Conservation (phyloP, 148 eudicot species). For the Hydrangea macrophylla region DNA sequence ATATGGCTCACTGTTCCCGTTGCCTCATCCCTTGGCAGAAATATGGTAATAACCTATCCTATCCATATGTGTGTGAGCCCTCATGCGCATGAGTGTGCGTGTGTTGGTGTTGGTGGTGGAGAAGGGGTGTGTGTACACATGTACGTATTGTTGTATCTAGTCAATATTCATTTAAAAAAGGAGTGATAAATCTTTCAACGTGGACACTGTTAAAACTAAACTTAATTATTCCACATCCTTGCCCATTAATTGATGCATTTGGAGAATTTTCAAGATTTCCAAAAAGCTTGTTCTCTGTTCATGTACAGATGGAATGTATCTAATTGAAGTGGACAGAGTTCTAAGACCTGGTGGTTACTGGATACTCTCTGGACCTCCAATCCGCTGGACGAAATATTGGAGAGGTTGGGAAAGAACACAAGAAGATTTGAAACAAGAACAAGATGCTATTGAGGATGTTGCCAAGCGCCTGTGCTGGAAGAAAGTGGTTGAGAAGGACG, state of each 20-base stretch:
- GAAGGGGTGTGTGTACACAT: no score
- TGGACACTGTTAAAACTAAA: not conserved
- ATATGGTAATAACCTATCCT: no score
- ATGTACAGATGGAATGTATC: conserved; percentile 82
- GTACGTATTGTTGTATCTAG: not conserved
- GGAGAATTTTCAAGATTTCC: not conserved
- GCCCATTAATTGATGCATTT: not conserved
- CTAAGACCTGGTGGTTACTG: conserved; percentile 95
- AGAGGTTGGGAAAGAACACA: conserved; percentile 90
- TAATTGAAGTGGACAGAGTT: conserved; percentile 86
- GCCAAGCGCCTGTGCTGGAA: conserved; percentile 78
- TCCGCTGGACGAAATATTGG: conserved; percentile 78
- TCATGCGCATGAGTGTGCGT: no score
- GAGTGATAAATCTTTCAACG: not conserved
- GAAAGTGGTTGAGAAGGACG: conserved; percentile 72
- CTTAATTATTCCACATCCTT: not conserved
- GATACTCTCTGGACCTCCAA: conserved; percentile 97
- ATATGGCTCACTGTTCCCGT: conserved; percentile 99
- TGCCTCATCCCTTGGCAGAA: conserved; percentile 81
- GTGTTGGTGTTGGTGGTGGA: no score
- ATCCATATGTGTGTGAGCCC: no score
- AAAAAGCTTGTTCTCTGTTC: not conserved
- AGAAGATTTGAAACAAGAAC: conserved; percentile 86
- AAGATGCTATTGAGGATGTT: conserved; percentile 73
- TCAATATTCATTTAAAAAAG: not conserved